Evolutionary conservation across 352 stramenopile species (phyloP).

Genomic region (Phytophthora litchii): DNA sequence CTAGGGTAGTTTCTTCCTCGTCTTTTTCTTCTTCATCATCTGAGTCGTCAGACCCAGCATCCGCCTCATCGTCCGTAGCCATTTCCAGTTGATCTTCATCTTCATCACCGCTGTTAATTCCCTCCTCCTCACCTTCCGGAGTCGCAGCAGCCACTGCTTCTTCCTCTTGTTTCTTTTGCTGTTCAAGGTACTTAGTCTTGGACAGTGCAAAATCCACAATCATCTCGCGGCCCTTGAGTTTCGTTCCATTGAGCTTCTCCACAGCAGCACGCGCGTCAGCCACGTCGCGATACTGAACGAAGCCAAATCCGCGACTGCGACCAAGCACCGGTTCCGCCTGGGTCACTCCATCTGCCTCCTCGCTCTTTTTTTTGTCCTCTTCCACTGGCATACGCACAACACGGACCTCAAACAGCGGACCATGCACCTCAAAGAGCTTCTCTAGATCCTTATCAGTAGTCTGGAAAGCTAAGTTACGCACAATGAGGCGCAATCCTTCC

Average conservation of each 20-base stretch:
- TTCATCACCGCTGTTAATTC: constrained; percentile 44
- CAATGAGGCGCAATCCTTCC: constrained; percentile 78
- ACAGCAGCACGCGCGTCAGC: constrained; percentile 67
- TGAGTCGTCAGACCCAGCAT: constrained; percentile 30
- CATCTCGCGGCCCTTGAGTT: constrained; percentile 85
- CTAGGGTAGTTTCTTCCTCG: constrained; percentile 31
- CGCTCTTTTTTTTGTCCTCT: constrained; percentile 35
- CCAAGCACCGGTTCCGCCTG: constrained; percentile 40
- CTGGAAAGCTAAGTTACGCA: constrained; percentile 87
- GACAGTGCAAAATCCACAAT: constrained; percentile 86
- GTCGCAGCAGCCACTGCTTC: constrained; percentile 30
- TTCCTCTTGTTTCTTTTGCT: constrained; percentile 66
- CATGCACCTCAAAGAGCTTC: constrained; percentile 70
- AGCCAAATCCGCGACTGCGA: constrained; percentile 82
- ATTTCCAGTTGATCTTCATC: constrained; percentile 62
- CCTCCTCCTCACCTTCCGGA: constrained; percentile 41
- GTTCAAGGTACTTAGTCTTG: constrained; percentile 80
- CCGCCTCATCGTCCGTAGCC: constrained; percentile 48
- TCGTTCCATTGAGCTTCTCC: constrained; percentile 74
- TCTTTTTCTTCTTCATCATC: constrained; percentile 42
- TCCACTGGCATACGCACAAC: constrained; percentile 82
- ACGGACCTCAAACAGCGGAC: constrained; percentile 67
- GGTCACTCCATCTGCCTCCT: constrained; percentile 22
- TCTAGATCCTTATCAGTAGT: constrained; percentile 74
- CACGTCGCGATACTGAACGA: constrained; percentile 81